These are phyloP conservation scores for Neoascochyta sp. DNA, from an alignment of 2,329 filamentous ascomycete species.

Conservation along the genomic window DNA sequence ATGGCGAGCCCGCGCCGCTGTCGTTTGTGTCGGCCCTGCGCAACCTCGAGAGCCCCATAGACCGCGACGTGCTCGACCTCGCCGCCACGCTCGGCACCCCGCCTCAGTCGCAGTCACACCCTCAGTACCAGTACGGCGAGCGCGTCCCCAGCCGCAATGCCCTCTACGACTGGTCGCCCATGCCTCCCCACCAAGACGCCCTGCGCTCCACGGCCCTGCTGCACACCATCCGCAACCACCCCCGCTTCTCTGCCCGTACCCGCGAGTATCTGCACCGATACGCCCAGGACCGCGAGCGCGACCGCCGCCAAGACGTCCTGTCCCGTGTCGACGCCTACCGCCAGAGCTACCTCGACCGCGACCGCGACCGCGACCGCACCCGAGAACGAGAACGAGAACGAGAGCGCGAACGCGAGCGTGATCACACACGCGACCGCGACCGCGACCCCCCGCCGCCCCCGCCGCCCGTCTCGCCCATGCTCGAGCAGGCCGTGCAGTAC, in stretches of 20 bases:
- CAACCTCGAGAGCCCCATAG: constrained; percentile 47
- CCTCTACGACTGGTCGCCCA: constrained; percentile 59
- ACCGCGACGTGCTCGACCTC: constrained; percentile 42
- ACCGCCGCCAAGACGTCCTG: constrained; percentile 4
- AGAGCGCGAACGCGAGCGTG: background rate
- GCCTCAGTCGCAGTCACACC: constrained; percentile 38
- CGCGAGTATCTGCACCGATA: constrained; percentile 40
- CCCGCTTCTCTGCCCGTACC: constrained; percentile 38
- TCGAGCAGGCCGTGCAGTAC: constrained; percentile 61
- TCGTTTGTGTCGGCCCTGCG: constrained; percentile 48
- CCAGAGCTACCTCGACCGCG: background rate
- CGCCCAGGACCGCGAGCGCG: constrained; percentile 39
- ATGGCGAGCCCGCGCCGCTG: constrained; percentile 26
- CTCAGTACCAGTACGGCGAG: constrained; percentile 48
- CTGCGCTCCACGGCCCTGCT: constrained; percentile 40
- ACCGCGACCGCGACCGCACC: constrained; percentile 11
- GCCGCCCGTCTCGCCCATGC: constrained; percentile 31
- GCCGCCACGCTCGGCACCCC: constrained; percentile 48
- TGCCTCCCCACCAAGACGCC: constrained; percentile 37
- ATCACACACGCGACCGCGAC: constrained; percentile 6
- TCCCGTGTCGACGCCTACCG: background rate
- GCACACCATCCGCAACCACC: constrained; percentile 40
- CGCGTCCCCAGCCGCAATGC: constrained; percentile 52
- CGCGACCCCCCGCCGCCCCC: constrained; percentile 24
- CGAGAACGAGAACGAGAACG: constrained; percentile 23